Evolutionary conservation across 441 rosid genomes (phyloP).

Genomic region (Populus hybrid): DNA sequence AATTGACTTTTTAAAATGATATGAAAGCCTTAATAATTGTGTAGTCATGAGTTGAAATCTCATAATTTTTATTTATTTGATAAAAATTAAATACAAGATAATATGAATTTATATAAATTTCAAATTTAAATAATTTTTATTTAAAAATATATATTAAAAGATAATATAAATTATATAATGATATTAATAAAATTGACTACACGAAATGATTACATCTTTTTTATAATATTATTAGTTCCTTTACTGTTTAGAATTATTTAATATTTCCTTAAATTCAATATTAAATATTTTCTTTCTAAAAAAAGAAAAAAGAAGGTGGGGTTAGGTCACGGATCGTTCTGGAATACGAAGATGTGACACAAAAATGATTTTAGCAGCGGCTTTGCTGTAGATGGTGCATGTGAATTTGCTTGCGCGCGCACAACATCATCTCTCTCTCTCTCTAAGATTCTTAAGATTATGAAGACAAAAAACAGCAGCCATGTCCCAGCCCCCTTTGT

Average conservation of each 20-base stretch:
- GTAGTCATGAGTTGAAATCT: accelerated
- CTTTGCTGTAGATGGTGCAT: slow-evolving; percentile 5
- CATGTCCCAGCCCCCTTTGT: slow-evolving; percentile 21
- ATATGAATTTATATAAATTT: accelerated
- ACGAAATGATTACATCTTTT: background rate
- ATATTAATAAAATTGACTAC: too few relatives aligned
- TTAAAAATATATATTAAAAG: too few relatives aligned
- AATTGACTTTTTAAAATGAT: background rate
- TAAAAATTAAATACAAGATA: too few relatives aligned
- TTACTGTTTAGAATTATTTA: background rate
- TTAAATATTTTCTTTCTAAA: background rate
- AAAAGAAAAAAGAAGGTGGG: too few relatives aligned
- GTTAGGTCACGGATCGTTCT: slow-evolving; percentile 24
- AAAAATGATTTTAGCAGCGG: background rate
- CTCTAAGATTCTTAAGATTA: slow-evolving; percentile 5
- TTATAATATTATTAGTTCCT: background rate
- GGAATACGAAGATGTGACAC: slow-evolving; percentile 14
- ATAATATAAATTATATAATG: too few relatives aligned
- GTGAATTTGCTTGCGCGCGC: background rate
- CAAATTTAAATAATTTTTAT: too few relatives aligned
- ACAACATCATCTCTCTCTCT: background rate
- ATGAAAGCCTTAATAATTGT: too few relatives aligned
- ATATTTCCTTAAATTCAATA: too few relatives aligned
- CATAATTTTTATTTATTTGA: too few relatives aligned
- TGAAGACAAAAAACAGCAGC: slow-evolving; percentile 9